Evolutionary conservation across 108 stramenopile species (phyloP).

Genomic region (Discostella stelligeroides): DNA sequence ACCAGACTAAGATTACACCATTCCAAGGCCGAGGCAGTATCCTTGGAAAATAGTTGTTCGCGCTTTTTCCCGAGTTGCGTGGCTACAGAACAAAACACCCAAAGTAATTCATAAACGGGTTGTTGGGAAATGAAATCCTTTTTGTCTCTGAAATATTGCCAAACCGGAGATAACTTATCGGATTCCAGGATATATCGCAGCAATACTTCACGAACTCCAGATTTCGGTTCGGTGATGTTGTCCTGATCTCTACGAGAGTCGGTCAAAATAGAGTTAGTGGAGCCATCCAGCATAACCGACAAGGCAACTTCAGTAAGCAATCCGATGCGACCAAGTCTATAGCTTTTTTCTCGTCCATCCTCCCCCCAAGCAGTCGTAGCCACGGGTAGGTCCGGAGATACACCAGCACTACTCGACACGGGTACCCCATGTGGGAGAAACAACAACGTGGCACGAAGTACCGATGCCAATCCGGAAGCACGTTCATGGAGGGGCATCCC

Average conservation of each 20-base stretch:
- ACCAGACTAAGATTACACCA: conserved; percentile 49
- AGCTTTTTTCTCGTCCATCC: conserved; percentile 19
- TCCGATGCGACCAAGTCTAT: conserved; percentile 57
- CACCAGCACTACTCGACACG: conserved; percentile 10
- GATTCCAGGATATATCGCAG: conserved; percentile 36
- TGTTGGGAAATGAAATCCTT: conserved; percentile 4
- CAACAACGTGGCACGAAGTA: conserved; percentile 43
- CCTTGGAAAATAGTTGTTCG: conserved; percentile 21
- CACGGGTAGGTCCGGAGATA: conserved; percentile 23
- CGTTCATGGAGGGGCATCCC: conserved; percentile 67
- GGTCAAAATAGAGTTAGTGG: background rate
- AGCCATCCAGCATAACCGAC: conserved; percentile 71
- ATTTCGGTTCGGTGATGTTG: conserved; percentile 18
- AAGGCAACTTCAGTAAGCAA: conserved; percentile 68
- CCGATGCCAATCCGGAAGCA: conserved; percentile 40
- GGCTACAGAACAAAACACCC: conserved; percentile 40
- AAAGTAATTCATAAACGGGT: conserved; percentile 39
- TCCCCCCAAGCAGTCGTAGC: conserved; percentile 29
- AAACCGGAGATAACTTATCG: conserved; percentile 21
- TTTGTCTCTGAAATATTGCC: conserved; percentile 28
- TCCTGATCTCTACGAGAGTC: background rate
- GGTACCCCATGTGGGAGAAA: conserved; percentile 30
- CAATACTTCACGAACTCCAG: conserved; percentile 26
- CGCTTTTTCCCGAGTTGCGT: conserved; percentile 23
- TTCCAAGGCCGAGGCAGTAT: conserved; percentile 27